A percentile compares a stretch with the other conserved stretches of the same genome.
Conservation (phyloP, 164 flowering plant genomes). For the Annona cherimola region DNA sequence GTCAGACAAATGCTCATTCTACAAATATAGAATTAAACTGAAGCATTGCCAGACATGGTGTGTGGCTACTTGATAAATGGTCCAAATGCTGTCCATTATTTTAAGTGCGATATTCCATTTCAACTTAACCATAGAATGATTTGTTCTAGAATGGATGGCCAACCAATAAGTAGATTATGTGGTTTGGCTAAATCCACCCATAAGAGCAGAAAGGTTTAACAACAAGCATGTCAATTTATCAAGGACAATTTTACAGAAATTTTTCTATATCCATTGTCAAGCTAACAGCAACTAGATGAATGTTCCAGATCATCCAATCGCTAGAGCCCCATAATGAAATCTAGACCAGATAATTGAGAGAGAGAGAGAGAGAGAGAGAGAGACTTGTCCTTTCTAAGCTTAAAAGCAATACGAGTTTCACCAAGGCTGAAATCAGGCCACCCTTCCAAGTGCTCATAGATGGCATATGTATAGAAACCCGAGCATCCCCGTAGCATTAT, state of each 20-base stretch:
- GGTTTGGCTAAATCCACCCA: no score
- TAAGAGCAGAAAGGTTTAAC: no score
- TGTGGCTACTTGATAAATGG: no score
- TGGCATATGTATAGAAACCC: constrained; percentile 83
- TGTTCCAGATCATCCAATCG: background rate
- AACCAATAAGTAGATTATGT: background rate
- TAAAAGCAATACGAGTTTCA: constrained; percentile 71
- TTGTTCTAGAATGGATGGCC: background rate
- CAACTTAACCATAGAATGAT: background rate
- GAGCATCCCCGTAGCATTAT: constrained; percentile 69
- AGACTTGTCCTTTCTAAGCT: constrained; percentile 82
- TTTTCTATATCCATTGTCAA: no score
- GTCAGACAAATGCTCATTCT: background rate
- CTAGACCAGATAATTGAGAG: background rate
- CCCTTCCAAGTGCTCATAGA: constrained; percentile 74
- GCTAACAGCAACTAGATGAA: no score
- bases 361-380: background rate
- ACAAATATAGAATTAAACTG: no score
- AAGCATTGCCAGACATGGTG: no score
- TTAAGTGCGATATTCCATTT: no score
- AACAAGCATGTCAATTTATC: no score
- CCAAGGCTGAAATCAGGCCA: constrained; percentile 71
- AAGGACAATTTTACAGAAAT: no score
- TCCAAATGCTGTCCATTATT: no score
- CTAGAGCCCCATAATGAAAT: background rate